A percentile compares a stretch with the other conserved stretches of the same genome.
These are phyloP conservation scores for Leishmania arabica DNA, from an alignment of 208 protist species.

Conservation along the genomic window DNA sequence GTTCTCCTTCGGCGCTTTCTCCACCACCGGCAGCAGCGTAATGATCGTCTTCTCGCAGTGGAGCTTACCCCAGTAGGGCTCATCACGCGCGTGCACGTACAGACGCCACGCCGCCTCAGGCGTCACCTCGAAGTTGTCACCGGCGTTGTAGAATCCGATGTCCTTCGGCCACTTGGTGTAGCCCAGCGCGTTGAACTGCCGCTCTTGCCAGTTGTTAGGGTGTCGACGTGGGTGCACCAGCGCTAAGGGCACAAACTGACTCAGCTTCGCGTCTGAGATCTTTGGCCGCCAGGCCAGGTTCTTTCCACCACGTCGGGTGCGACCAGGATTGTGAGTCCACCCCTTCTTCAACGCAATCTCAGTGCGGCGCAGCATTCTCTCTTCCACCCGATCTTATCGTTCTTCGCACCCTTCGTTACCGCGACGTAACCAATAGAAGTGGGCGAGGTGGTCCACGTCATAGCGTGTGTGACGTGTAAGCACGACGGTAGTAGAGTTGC, in stretches of 20 bases:
- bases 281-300: slow-evolving; percentile 91
- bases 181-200: slow-evolving; percentile 80
- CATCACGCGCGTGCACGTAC: slow-evolving; percentile 65
- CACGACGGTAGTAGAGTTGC: neutral
- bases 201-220: slow-evolving; percentile 85
- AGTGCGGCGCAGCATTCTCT: slow-evolving; percentile 67
- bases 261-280: slow-evolving; percentile 61
- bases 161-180: slow-evolving; percentile 92
- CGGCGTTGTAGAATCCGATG: slow-evolving; percentile 90
- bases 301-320: slow-evolving; percentile 83
- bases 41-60: slow-evolving; percentile 88
- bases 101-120: slow-evolving; percentile 80
- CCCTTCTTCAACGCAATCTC: slow-evolving; percentile 79
- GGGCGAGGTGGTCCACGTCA: neutral
- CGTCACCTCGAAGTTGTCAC: slow-evolving; percentile 92
- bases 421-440: too few species aligned
- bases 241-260: slow-evolving; percentile 83
- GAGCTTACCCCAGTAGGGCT: slow-evolving; percentile 74
- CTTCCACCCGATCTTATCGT: neutral
- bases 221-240: slow-evolving; percentile 82
- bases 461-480: neutral
- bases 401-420: neutral
- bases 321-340: slow-evolving; percentile 87
- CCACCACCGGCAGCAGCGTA: slow-evolving; percentile 77
- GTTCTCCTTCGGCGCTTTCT: slow-evolving; percentile 62